phyloP scores from a whole-genome alignment of 768 basidiomycete genomes.

The Lyophyllum semitale region DNA sequence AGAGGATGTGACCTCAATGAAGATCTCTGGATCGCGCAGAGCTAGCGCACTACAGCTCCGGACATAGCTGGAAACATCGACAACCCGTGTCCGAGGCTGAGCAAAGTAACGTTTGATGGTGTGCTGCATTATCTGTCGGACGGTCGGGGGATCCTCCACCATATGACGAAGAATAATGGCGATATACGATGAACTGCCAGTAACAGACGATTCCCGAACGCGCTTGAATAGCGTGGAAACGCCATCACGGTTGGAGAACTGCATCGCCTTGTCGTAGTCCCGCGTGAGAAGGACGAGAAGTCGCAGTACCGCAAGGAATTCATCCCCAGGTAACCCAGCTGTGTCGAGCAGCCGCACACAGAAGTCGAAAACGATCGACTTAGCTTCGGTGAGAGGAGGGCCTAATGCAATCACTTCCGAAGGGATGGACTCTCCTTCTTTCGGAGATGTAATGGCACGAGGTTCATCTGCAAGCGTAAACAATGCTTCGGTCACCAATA shows the following conservation, averaged over 20 bases:
- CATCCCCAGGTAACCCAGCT: conserved; percentile 70
- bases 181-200: conserved; percentile 79
- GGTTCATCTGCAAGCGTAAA: conserved; percentile 79
- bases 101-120: conserved; percentile 82
- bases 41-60: conserved; percentile 78
- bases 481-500: conserved; percentile 85
- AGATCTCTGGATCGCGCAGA: conserved; percentile 74
- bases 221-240: conserved; percentile 65
- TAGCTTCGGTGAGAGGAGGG: conserved; percentile 61
- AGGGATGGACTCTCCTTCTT: conserved; percentile 65
- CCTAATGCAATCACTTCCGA: conserved; percentile 56
- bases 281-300: conserved; percentile 85
- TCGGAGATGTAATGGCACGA: conserved; percentile 61
- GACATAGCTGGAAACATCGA: conserved; percentile 74
- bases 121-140: conserved; percentile 77
- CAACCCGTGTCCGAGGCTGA: conserved; percentile 64
- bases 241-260: conserved; percentile 71
- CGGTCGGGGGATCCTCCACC: conserved; percentile 70
- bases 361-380: conserved; percentile 71
- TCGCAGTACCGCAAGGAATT: conserved; percentile 79
- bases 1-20: conserved; percentile 72
- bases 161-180: conserved; percentile 90
- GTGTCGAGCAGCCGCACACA: conserved; percentile 71
- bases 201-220: conserved; percentile 59
- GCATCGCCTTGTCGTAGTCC: conserved; percentile 60